Evolutionary conservation across 106 monocot genomes (phyloP), one percentile per base, ranked within the genome.

Genomic region (Platanthera guangdongensis): DNA sequence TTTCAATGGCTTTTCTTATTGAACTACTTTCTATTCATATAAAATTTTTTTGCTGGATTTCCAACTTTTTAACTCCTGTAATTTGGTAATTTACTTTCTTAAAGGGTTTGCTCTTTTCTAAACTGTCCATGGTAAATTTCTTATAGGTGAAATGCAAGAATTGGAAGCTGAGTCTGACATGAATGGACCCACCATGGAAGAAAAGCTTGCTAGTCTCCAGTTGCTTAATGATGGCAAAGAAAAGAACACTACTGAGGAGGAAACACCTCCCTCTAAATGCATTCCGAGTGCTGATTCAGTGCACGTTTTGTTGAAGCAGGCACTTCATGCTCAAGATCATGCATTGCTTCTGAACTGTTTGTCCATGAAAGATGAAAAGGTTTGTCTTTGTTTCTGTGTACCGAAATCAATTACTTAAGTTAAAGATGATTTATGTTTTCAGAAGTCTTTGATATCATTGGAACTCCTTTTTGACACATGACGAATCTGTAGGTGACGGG

Each of bases 271-370:
- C 7, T 72, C 77, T 14, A 21, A 80, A 19, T 77, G 62, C 77
- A 82, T 80, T 12, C 99, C 99, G 28, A 90, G 90, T 81, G 99
- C 92, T 76, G 99, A 99, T 87, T 99, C 99, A 57, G 83, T 94
- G 39, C 85, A 99, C 73, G 55, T 92, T 67, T 77, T 94, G 88
- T 82, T 99, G 59, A 94, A 89, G 80, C 99, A 99, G 81, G 99
- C 99, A 28, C 76, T 99, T 55, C 88, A 85, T 87, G 92, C 92
- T 19, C 92, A 99, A 30, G 99, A 99, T 83, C 86, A 86, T 68
- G 69, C 88, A 12, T 81, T 92, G 60, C 60, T 99, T 47, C 73
- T 90, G 63, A 81, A 90, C 48, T 99, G 94, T 79, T 75, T 99
- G 75, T 88, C 81, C 75, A 86, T 86, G 11, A 86, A 77, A 77